Conservation (phyloP, 441 rosid genomes). For the Metrosideros polymorpha region DNA sequence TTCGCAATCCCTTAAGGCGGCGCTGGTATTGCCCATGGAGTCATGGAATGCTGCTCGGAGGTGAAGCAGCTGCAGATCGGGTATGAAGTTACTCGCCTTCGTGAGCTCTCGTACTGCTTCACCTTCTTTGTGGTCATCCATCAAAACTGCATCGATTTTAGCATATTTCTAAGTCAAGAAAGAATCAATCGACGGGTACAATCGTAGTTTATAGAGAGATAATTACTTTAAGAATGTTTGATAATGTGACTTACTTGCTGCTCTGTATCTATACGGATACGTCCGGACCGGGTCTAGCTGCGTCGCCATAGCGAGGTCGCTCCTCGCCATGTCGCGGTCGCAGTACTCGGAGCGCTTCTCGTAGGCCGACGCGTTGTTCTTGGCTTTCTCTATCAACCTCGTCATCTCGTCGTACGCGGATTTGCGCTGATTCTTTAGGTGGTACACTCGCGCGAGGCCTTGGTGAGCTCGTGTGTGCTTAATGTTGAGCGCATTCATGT, state of each 20-base stretch:
- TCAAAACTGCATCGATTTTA: slow-evolving; percentile 41
- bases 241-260: slow-evolving; percentile 50
- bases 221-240: not conserved
- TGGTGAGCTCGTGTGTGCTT: slow-evolving; percentile 98
- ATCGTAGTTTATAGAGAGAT: not conserved
- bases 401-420: slow-evolving; percentile 97
- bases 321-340: slow-evolving; percentile 90
- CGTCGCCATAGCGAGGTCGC: slow-evolving; percentile 76
- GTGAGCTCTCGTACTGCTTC: slow-evolving; percentile 87
- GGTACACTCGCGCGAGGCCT: slow-evolving; percentile 90
- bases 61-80: slow-evolving; percentile 86
- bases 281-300: slow-evolving; percentile 88
- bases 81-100: slow-evolving; percentile 72
- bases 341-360: slow-evolving; percentile 98
- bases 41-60: slow-evolving; percentile 91
- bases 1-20: slow-evolving; percentile 74
- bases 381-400: slow-evolving; percentile 83
- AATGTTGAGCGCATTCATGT: slow-evolving; percentile 78
- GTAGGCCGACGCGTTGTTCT: slow-evolving; percentile 82
- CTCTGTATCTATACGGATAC: slow-evolving; percentile 94
- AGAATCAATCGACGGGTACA: not conserved
- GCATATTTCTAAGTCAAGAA: slow-evolving; percentile 6
- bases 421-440: slow-evolving; percentile 71
- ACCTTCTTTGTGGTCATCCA: slow-evolving; percentile 92
- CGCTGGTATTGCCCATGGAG: slow-evolving; percentile 52